A percentile compares a stretch with the other conserved stretches of the same genome.
Conservation (phyloP, 176 grass and related monocot genomes). For the Panicum miliaceum region DNA sequence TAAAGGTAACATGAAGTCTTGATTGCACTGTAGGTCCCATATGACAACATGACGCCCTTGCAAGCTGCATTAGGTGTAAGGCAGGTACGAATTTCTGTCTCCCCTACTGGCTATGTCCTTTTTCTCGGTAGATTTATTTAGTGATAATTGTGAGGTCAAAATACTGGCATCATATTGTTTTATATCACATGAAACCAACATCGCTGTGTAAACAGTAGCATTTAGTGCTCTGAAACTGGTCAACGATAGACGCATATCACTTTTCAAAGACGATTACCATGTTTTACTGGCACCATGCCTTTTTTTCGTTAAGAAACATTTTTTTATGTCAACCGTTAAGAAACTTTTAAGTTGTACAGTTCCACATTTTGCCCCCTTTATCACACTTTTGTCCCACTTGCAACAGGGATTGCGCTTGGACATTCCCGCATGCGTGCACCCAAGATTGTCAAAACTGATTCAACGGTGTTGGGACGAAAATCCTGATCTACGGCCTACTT, state of each 20-base stretch:
- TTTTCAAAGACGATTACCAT: not conserved
- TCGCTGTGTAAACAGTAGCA: not conserved
- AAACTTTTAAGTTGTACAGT: not conserved
- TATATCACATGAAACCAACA: not conserved
- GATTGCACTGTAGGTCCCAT: constrained; percentile 64
- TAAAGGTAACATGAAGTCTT: constrained; percentile 25
- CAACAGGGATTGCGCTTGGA: constrained; percentile 74
- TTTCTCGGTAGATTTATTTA: not conserved
- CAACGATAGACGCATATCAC: not conserved
- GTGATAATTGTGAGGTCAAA: not conserved
- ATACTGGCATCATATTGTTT: not conserved
- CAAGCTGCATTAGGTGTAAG: constrained; percentile 94
- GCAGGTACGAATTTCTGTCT: constrained; percentile 56
- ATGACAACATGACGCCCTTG: constrained; percentile 87
- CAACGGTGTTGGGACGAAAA: constrained; percentile 67
- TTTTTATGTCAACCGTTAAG: no score
- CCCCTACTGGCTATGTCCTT: not conserved
- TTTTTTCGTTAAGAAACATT: not conserved
- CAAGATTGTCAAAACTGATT: constrained; percentile 61
- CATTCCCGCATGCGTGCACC: constrained; percentile 54
- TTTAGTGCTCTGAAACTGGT: no score
- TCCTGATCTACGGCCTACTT: constrained; percentile 58
- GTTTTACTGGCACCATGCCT: not conserved
- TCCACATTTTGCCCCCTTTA: not conserved
- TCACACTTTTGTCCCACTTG: not conserved